Evolutionary conservation across 164 flowering plant genomes (phyloP), one percentile per base, ranked within the genome.

Genomic region (Sedum album): DNA sequence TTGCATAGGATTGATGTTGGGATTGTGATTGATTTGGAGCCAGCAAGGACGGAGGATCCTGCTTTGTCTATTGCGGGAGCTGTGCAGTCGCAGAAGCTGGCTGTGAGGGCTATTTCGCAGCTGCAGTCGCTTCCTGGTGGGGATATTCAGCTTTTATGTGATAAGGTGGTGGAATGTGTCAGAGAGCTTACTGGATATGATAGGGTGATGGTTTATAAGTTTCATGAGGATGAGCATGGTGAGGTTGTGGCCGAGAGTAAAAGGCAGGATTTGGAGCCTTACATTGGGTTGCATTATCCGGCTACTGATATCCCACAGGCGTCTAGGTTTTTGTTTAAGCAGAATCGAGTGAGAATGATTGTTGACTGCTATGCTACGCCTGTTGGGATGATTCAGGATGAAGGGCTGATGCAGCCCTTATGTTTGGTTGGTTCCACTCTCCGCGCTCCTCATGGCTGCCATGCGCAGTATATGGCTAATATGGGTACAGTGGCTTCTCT

Each of bases 221-320:
- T 77, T 72, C 80, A 77, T 39, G 77, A 77, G 30, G 80, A 77
- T 72, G 77, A 77, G 48, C 80, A 77, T 68, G 80, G 80, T 1
- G 80, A 75, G 36, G 71, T 66, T 66, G 66, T 67, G 61, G 53
- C 69, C 1, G 69, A 67, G 57, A 49, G 53, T 67, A 67, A 57
- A 31, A 67, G 69, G 69, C 38, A 46, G 35, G 69, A 67, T 49
- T 49, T 67, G 38, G 69, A 67, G 39, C 69, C 69, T n/a, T 67
- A 67, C 14, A 48, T 67, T 53, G 69, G 69, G 25, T 67, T 67
- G 57, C 69, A 67, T 67, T 67, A 67, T 67, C 69, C 69, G 31
- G 69, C 69, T 67, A 67, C 69, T 13, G 69, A 67, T 31, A 67
- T 67, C 23, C 69, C 69, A 18, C 69, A 67, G 30, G 69, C 69